Evolutionary conservation across 2,329 filamentous ascomycete species (phyloP).

Genomic region (Ceratocystis lukuohia): DNA sequence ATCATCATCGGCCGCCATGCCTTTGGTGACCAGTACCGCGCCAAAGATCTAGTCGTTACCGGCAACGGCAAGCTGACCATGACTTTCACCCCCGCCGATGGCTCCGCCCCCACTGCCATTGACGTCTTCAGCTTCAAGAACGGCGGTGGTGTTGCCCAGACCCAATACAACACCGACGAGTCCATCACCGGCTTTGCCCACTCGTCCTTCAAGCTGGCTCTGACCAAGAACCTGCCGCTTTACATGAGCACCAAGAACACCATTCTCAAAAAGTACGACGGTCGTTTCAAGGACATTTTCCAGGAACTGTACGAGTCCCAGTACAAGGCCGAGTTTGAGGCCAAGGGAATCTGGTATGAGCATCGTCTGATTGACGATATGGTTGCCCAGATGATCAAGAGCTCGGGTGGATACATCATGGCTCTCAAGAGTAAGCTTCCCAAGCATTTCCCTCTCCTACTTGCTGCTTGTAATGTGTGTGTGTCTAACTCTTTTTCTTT

Average conservation of each 20-base stretch:
- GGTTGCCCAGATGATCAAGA: conserved; percentile 99
- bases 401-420: conserved; percentile 88
- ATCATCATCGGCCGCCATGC: conserved; percentile 98
- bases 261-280: conserved; percentile 97
- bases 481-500: not conserved
- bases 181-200: conserved; percentile 92
- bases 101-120: conserved; percentile 69
- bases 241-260: conserved; percentile 99
- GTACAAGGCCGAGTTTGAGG: conserved; percentile 82
- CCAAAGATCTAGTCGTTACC: conserved; percentile 76
- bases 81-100: conserved; percentile 71
- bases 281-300: conserved; percentile 98
- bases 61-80: conserved; percentile 82
- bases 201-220: conserved; percentile 87
- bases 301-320: conserved; percentile 82
- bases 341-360: conserved; percentile 95
- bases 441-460: not conserved
- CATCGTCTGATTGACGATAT: conserved; percentile 98
- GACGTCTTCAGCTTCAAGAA: conserved; percentile 83
- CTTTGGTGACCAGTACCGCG: conserved; percentile 96
- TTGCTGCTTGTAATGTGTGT: not conserved
- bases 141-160: conserved; percentile 78
- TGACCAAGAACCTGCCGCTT: conserved; percentile 76
- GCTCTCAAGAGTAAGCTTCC: conserved; percentile 77
- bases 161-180: conserved; percentile 97